Conservation (phyloP, 345 rosid genomes). For the Boechera retrofracta region DNA sequence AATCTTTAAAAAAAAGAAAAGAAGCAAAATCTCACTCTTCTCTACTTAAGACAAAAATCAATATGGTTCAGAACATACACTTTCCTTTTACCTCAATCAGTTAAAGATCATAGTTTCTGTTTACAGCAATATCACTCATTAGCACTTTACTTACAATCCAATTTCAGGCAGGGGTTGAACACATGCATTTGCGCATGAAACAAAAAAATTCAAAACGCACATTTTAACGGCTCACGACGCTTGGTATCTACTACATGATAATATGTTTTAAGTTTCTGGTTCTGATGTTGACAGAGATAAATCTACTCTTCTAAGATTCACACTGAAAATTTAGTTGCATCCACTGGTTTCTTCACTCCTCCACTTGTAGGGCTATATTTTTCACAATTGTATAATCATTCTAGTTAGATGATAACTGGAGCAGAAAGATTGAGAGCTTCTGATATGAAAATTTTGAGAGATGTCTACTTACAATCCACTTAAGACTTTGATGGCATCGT, state of each 20-base stretch:
- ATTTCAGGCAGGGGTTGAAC: neutral
- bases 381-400: constrained; percentile 5
- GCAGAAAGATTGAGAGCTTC: constrained; percentile 1
- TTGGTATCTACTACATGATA: constrained; percentile 16
- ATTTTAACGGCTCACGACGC: neutral
- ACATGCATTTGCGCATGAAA: neutral
- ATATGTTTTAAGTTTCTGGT: constrained; percentile 16
- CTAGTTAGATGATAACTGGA: constrained; percentile 7
- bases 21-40: neutral
- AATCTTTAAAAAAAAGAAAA: neutral
- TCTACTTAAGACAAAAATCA: constrained; percentile 4
- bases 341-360: constrained; percentile 39
- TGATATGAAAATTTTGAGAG: neutral
- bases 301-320: constrained; percentile 32
- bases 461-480: constrained; percentile 63
- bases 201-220: constrained; percentile 15
- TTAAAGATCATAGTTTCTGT: constrained; percentile 15
- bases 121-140: constrained; percentile 23
- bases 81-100: neutral
- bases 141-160: constrained; percentile 29
- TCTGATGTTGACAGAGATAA: constrained; percentile 3
- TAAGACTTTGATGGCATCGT: constrained; percentile 61
- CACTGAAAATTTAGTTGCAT: constrained; percentile 34
- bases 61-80: neutral
- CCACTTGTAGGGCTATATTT: constrained; percentile 47